A percentile compares a stretch with the other conserved stretches of the same genome.
Evolutionary conservation across 192 early-diverging fungal species (phyloP).

Genomic region (Coemansia sp.): DNA sequence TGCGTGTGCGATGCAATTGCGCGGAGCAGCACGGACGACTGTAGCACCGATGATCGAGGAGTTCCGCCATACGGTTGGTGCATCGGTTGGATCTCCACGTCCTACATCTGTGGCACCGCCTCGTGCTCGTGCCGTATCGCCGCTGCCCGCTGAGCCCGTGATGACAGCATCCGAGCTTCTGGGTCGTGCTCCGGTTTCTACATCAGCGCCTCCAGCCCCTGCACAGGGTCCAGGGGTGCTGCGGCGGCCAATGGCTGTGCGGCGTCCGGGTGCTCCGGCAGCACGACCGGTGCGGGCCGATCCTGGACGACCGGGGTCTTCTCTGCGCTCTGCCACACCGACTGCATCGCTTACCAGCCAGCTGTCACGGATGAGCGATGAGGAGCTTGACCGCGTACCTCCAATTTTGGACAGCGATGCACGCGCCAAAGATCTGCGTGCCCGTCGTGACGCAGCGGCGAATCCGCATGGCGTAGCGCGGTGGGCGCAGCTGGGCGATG

Average conservation of each 20-base stretch:
- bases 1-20: conserved; percentile 68
- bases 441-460: conserved; percentile 66
- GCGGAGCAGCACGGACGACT: conserved; percentile 69
- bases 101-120: conserved; percentile 6
- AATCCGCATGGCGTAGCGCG: conserved; percentile 66
- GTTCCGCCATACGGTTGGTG: conserved; percentile 53
- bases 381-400: conserved; percentile 46
- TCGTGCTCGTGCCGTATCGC: conserved; percentile 27
- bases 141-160: conserved; percentile 33
- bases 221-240: conserved; percentile 31
- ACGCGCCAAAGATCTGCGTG: conserved; percentile 68
- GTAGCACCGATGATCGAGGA: conserved; percentile 78
- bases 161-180: conserved; percentile 54
- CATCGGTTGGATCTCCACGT: conserved; percentile 5
- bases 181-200: conserved; percentile 19
- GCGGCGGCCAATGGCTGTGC: conserved; percentile 51
- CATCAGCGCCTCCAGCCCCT: conserved; percentile 4
- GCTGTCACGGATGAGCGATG: conserved; percentile 45
- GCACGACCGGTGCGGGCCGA: conserved; percentile 8
- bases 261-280: conserved; percentile 14
- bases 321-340: conserved; percentile 16
- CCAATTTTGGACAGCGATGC: conserved; percentile 67
- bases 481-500: conserved; percentile 48
- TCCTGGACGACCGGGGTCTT: conserved; percentile 30
- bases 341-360: conserved; percentile 22